Percentiles rank a stretch among this genome's conserved stretches.
phyloP scores from a whole-genome alignment of 164 flowering plant species.

The grape (Vitis vinifera) region ASM3070453v1 NC_081808.1:5867501-5868000 shows the following conservation, averaged over 20 bases:
- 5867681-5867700: conserved; percentile 15
- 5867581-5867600: conserved; percentile 19
- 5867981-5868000: no score
- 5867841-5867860: not conserved
- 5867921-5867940: not conserved
- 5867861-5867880: conserved; percentile 10
- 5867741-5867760: conserved; percentile 15
- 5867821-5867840: not conserved
- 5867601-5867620: conserved; percentile 4
- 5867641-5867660: conserved; percentile 13
- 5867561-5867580: conserved; percentile 12
- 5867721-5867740: conserved; percentile 19
- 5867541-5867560: not conserved
- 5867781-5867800: conserved; percentile 3
- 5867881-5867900: not conserved
- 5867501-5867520: not conserved
- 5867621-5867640: not conserved
- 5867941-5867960: no score
- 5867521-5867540: not conserved
- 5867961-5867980: no score
- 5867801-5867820: conserved; percentile 1
- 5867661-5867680: conserved; percentile 1
- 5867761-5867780: conserved; percentile 11
- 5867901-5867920: no score
- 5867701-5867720: conserved; percentile 8